These are phyloP conservation scores for Boletus insuetus DNA, from an alignment of 768 basidiomycete genomes.

Conservation along the genomic window DNA sequence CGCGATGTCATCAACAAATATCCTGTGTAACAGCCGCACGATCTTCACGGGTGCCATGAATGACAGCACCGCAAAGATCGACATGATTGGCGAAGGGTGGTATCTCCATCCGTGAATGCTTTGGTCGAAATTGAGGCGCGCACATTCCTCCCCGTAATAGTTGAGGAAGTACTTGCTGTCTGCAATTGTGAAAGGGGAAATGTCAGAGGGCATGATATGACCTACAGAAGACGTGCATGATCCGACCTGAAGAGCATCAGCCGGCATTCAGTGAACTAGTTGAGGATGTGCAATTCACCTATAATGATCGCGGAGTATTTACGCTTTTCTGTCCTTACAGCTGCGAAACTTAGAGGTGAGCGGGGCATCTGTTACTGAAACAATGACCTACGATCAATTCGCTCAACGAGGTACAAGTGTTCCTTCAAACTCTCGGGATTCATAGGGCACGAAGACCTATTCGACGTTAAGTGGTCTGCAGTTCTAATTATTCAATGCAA, in stretches of 20 bases:
- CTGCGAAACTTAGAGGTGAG: constrained; percentile 11
- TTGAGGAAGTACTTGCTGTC: constrained; percentile 38
- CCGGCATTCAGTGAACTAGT: constrained; percentile 1
- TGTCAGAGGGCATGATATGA: background rate
- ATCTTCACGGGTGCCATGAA: constrained; percentile 52
- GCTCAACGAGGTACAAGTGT: constrained; percentile 25
- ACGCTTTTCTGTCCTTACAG: constrained; percentile 1
- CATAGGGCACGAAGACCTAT: constrained; percentile 24
- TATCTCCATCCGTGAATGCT: constrained; percentile 29
- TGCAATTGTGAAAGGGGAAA: constrained; percentile 15
- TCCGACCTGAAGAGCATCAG: constrained; percentile 20
- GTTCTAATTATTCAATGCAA: background rate
- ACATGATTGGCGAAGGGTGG: constrained; percentile 37
- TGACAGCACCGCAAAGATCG: constrained; percentile 38
- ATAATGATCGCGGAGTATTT: constrained; percentile 22
- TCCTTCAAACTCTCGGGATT: constrained; percentile 17
- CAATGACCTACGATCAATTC: constrained; percentile 20
- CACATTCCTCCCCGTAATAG: constrained; percentile 42
- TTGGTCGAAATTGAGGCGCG: constrained; percentile 37
- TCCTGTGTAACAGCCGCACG: constrained; percentile 41
- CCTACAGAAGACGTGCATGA: constrained; percentile 31
- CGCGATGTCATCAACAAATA: constrained; percentile 48
- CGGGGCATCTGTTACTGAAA: background rate
- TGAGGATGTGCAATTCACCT: constrained; percentile 8
- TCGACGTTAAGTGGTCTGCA: constrained; percentile 29